These are phyloP conservation scores for Talaromyces rugulosus DNA, from an alignment of 2,329 filamentous ascomycete genomes.

Conservation along the genomic window DNA sequence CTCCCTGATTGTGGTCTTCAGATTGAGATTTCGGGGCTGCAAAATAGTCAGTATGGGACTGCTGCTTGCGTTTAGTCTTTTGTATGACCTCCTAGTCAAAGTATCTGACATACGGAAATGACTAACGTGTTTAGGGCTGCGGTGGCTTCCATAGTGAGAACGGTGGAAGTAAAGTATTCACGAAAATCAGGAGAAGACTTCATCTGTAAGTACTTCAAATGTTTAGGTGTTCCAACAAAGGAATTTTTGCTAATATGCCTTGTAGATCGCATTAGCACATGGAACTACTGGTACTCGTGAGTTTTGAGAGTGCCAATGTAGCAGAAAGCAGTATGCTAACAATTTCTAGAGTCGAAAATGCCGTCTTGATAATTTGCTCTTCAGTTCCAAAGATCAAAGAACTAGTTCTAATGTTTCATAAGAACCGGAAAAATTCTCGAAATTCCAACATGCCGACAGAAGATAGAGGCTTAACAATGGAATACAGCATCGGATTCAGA, in stretches of 20 bases:
- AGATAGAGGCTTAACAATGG: background rate
- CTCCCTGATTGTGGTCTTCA: constrained; percentile 3
- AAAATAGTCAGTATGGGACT: constrained; percentile 1
- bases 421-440: background rate
- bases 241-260: background rate
- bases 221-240: background rate
- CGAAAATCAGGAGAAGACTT: constrained; percentile 2
- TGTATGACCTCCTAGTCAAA: constrained; percentile 2
- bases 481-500: background rate
- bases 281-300: constrained; percentile 14
- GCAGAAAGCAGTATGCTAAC: background rate
- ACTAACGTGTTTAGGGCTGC: constrained; percentile 8
- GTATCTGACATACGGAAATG: background rate
- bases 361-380: constrained; percentile 11
- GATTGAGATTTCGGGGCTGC: constrained; percentile 6
- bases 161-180: background rate
- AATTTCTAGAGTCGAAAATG: constrained; percentile 8
- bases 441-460: background rate
- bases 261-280: constrained; percentile 3
- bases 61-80: constrained; percentile 8
- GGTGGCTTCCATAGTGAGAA: constrained; percentile 5
- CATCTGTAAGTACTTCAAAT: constrained; percentile 6
- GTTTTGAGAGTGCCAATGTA: background rate
- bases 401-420: background rate
- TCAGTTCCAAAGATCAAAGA: constrained; percentile 13